Percentiles rank a stretch among this genome's conserved stretches.
Conservation (phyloP, 169 alveolate genomes). For the Babesia sp. region DNA sequence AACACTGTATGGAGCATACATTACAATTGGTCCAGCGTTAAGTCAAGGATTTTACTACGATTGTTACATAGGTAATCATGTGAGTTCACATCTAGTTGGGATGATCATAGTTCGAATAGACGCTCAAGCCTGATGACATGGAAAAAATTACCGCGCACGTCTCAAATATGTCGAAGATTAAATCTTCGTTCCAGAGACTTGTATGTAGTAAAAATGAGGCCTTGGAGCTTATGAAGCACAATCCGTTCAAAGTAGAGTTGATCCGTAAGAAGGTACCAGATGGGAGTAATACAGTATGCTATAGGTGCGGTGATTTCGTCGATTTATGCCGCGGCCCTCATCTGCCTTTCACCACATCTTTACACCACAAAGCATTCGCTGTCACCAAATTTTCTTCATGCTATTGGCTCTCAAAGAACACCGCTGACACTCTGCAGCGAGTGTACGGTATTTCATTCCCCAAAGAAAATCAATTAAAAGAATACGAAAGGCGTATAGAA, state of each 20-base stretch:
- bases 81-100: slow-evolving; percentile 23
- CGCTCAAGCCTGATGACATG: slow-evolving; percentile 69
- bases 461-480: slow-evolving; percentile 90
- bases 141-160: slow-evolving; percentile 56
- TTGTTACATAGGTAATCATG: slow-evolving; percentile 90
- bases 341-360: slow-evolving; percentile 91
- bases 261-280: slow-evolving; percentile 95
- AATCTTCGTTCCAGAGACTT: slow-evolving; percentile 92
- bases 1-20: slow-evolving; percentile 92
- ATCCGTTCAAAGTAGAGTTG: slow-evolving; percentile 97
- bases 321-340: slow-evolving; percentile 99
- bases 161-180: slow-evolving; percentile 75
- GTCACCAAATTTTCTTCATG: slow-evolving; percentile 96
- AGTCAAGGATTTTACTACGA: slow-evolving; percentile 98
- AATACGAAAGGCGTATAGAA: slow-evolving; percentile 88
- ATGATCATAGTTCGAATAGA: slow-evolving; percentile 26
- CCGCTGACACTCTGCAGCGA: slow-evolving; percentile 95
- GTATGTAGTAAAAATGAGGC: slow-evolving; percentile 96
- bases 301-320: slow-evolving; percentile 96
- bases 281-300: slow-evolving; percentile 92
- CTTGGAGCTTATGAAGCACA: slow-evolving; percentile 91
- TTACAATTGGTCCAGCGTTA: slow-evolving; percentile 96
- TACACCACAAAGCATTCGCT: slow-evolving; percentile 87
- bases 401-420: slow-evolving; percentile 96
- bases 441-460: slow-evolving; percentile 99